Conservation (phyloP, 2,329 filamentous ascomycete genomes). For the Helotiales sp. region DNA sequence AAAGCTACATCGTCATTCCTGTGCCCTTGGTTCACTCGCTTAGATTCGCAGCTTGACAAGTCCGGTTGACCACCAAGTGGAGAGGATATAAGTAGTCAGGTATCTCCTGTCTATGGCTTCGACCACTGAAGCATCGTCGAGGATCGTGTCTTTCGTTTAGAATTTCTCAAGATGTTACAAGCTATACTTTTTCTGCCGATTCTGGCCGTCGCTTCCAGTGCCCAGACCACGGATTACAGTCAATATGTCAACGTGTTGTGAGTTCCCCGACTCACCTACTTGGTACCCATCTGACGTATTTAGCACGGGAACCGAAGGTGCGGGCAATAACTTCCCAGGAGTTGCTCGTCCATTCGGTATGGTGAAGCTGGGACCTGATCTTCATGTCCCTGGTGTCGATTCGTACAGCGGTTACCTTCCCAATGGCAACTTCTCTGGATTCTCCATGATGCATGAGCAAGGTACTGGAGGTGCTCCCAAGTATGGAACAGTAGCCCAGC, state of each 20-base stretch:
- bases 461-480: conserved; percentile 73
- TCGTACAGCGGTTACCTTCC: conserved; percentile 59
- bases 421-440: conserved; percentile 60
- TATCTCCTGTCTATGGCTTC: neutral
- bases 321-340: conserved; percentile 52
- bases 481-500: conserved; percentile 68
- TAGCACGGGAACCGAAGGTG: conserved; percentile 47
- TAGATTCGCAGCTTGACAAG: neutral
- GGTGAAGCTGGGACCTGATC: conserved; percentile 49
- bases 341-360: conserved; percentile 51
- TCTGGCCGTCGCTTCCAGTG: neutral
- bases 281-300: neutral
- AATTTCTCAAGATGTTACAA: conserved; percentile 4
- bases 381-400: conserved; percentile 53
- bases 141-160: neutral
- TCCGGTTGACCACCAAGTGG: neutral
- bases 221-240: conserved; percentile 29
- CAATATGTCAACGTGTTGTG: conserved; percentile 40
- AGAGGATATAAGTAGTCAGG: neutral
- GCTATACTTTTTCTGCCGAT: neutral
- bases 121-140: neutral
- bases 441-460: conserved; percentile 68
- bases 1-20: neutral
- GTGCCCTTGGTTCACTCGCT: neutral
- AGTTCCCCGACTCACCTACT: neutral